Conservation (phyloP, 2,329 filamentous ascomycete species). For the Metarhizium sp. region DNA sequence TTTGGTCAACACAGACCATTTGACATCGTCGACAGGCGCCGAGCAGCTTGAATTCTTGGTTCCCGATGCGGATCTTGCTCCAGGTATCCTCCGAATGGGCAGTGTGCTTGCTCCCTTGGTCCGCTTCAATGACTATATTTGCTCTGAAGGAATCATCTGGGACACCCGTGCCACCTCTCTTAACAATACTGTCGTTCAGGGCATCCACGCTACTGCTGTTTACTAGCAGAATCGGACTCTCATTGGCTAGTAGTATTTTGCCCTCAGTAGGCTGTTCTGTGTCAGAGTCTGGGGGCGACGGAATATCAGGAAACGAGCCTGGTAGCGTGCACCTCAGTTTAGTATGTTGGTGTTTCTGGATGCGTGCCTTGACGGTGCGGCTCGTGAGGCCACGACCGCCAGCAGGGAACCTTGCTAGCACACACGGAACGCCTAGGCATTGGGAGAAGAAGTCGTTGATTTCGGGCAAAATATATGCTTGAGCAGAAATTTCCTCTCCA, state of each 20-base stretch:
- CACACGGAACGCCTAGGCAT: constrained; percentile 68
- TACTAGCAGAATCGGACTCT: constrained; percentile 84
- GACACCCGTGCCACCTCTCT: constrained; percentile 53
- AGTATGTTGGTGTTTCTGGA: constrained; percentile 46
- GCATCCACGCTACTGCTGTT: constrained; percentile 69
- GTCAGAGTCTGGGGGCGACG: constrained; percentile 50
- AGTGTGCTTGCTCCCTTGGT: constrained; percentile 24
- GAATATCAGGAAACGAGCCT: constrained; percentile 43
- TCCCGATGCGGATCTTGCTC: constrained; percentile 57
- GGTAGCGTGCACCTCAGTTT: constrained; percentile 27
- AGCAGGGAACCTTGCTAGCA: constrained; percentile 73
- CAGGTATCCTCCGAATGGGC: constrained; percentile 77
- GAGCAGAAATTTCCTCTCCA: constrained; percentile 65
- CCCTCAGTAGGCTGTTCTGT: constrained; percentile 28
- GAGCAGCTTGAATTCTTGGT: constrained; percentile 57
- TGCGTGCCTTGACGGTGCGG: constrained; percentile 63
- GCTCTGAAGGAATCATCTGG: constrained; percentile 73
- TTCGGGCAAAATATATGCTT: constrained; percentile 55
- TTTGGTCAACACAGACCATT: constrained; percentile 92
- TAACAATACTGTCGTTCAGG: constrained; percentile 64
- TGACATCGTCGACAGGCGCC: constrained; percentile 84
- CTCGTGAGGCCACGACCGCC: constrained; percentile 48
- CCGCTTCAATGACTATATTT: constrained; percentile 61
- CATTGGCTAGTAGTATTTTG: constrained; percentile 78
- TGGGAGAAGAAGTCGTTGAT: constrained; percentile 72